phyloP scores from a whole-genome alignment of 352 stramenopile species.

The Phytophthora kernoviae region DNA sequence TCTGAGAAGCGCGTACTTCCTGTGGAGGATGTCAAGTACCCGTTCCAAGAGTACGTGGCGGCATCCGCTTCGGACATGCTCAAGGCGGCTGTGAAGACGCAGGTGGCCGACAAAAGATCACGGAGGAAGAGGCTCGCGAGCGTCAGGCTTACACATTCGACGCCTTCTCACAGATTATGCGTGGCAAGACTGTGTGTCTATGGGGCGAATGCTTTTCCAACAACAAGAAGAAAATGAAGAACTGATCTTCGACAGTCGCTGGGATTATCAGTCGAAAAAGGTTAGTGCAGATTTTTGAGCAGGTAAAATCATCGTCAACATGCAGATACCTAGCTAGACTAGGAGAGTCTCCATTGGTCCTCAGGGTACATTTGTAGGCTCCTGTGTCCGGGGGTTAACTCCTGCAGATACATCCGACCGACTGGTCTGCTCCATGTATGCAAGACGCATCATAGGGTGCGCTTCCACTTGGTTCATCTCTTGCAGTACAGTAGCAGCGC shows the following conservation, averaged over 20 bases:
- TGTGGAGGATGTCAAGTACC: constrained; percentile 69
- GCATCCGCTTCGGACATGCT: constrained; percentile 47
- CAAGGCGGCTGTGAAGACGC: constrained; percentile 38
- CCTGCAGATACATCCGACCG: not conserved
- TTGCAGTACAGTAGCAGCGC: constrained; percentile 70
- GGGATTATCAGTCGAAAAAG: too few relatives aligned
- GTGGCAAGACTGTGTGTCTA: constrained; percentile 78
- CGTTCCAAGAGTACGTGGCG: constrained; percentile 76
- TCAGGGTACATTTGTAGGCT: constrained; percentile 14
- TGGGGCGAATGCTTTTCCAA: constrained; percentile 88
- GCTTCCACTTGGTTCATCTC: constrained; percentile 75
- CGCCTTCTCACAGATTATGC: constrained; percentile 78
- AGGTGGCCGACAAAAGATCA: constrained; percentile 57
- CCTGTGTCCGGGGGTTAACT: not conserved
- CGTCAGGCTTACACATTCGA: constrained; percentile 73
- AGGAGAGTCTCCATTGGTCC: not conserved
- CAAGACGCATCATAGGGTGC: constrained; percentile 82
- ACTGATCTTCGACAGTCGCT: too few relatives aligned
- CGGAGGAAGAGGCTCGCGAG: constrained; percentile 55
- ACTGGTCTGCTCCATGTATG: constrained; percentile 43
- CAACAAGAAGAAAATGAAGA: constrained; percentile 86
- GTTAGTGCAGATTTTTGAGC: not conserved
- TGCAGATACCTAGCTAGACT: not conserved
- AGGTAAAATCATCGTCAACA: not conserved
- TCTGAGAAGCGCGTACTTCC: constrained; percentile 84